Base-by-base conservation (phyloP, 2,329 filamentous ascomycete species). In the Colletotrichum tropicale region DNA sequence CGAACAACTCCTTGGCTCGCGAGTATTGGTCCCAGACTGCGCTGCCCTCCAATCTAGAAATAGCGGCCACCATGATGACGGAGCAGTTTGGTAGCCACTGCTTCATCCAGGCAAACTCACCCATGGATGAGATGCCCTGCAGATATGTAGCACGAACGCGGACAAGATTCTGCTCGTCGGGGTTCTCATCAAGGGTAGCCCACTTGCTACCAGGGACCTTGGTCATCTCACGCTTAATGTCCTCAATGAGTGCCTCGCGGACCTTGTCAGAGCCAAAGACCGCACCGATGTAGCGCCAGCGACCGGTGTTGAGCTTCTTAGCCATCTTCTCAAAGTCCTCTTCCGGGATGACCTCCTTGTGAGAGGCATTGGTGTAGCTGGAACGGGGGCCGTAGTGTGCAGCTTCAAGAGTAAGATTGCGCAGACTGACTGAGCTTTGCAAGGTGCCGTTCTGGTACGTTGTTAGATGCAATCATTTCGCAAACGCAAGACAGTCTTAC, bases 301-400 rank as follows among this genome's bases (percentile, higher is more conserved):
- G 68, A 3, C 72, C 68, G 0, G 67, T 75, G 28, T 75, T 75
- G 28, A 71, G 68, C 61, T 75, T 75, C 36, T 71, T 66, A 15
- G 68, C 68, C 61, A 66, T 71, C 36, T 66, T 71, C 52, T 75
- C 68, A 7, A 75, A 75, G 61, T 75, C 72, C 15, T 66, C 72
- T 10, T 75, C 67, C 1, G 72, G 72, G 5, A 75, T 75, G 6
- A 71, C 5, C 55, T 75, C 68, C 6, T 28, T 24, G 6, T 71
- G 67, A 8, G 70, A 76, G 4, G 69, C 82, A 5, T 66, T 75
- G 36, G 68, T 75, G 28, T 75, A 75, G 52, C 72, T 71, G 13
- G 72, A 75, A 8, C 72, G 68, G 4, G 72, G 61, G 24, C 72
- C 72, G 38, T 75, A 75, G 52, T 71, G 61, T 4, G 72, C 72